Conservation (phyloP, 768 basidiomycete species). For the Lentinula guzmanii region DNA sequence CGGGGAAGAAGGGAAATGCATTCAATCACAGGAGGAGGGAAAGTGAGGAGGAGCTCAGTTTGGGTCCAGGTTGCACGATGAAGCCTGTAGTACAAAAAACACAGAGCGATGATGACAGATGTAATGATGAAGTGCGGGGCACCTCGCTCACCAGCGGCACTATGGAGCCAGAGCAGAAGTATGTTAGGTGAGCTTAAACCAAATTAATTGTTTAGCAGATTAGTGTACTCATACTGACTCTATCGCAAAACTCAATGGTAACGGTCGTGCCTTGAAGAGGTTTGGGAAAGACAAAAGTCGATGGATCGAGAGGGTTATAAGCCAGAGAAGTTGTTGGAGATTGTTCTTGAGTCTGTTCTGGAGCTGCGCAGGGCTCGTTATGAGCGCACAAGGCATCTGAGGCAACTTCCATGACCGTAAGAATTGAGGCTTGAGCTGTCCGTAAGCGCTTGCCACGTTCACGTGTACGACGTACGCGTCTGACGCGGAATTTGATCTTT, state of each 20-base stretch:
- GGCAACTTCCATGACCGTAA: background rate
- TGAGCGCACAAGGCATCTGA: background rate
- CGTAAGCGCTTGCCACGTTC: background rate
- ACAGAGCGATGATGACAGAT: background rate
- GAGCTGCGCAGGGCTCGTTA: background rate
- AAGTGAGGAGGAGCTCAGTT: constrained; percentile 88
- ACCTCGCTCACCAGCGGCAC: constrained; percentile 67
- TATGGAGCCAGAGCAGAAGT: constrained; percentile 17
- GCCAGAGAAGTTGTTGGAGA: background rate
- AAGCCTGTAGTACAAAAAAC: constrained; percentile 47
- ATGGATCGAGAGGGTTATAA: constrained; percentile 28
- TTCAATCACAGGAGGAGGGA: constrained; percentile 69
- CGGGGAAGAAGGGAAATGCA: constrained; percentile 70
- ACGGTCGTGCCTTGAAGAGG: constrained; percentile 44
- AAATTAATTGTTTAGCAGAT: background rate
- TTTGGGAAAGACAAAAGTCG: constrained; percentile 52
- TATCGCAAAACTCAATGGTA: constrained; percentile 90
- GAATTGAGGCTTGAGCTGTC: too few relatives aligned
- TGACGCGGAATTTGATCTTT: background rate
- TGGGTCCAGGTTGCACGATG: constrained; percentile 93
- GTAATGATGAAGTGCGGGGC: background rate
- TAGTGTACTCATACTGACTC: constrained; percentile 43
- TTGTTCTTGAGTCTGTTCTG: background rate
- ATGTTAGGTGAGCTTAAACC: too few relatives aligned
- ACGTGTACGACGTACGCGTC: background rate